Evolutionary conservation across 1,139 yeast genomes (phyloP), one percentile per base, ranked within the genome.

Genomic region (Blastobotrys illinoisensis): DNA sequence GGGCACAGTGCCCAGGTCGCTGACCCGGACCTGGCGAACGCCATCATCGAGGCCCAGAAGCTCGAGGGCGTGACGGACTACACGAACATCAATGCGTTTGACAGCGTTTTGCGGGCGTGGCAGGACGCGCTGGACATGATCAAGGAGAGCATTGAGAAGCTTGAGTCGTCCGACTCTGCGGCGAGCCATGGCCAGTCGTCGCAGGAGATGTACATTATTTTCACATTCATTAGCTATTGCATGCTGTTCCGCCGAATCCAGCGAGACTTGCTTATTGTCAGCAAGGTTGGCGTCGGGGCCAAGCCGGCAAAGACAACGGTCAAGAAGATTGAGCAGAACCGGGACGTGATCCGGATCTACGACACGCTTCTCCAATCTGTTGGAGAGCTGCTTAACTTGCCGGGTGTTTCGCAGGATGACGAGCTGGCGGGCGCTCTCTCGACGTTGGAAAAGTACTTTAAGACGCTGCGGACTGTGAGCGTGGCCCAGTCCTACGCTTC

Each of bases 331-430:
- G 73, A 71, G 55, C 67, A 69, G 58, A 69, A 74, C 57, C 75
- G 77, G 54, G 85, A 82, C 60, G 69, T 73, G 5, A 67, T 76
- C 48, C 77, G 84, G 58, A 69, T 83, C 53, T 80, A 76, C 61
- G 79, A 76, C 55, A 74, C 78, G 13, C 78, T 83, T 50, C 66
- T 79, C 7, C 71, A 74, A 32, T 78, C 81, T 43, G 70, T 85
- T 26, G 72, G 71, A 5, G 85, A 86, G 61, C 71, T 89, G 50
- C 76, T 79, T 64, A 96, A 88, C 58, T 77, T 91, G 53, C 96
- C 97, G 0, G 98, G 98, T 76, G 96, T 91, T 20, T 83, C 86
- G 66, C 87, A 88, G 56, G 96, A 89, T 65, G 95, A 87, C 54
- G 85, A 79, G 36, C 75, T 91, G 54, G 68, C 74, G 59, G 70